Evolutionary conservation across 768 basidiomycete species (phyloP).

Genomic region (Mycena sanguinolenta): DNA sequence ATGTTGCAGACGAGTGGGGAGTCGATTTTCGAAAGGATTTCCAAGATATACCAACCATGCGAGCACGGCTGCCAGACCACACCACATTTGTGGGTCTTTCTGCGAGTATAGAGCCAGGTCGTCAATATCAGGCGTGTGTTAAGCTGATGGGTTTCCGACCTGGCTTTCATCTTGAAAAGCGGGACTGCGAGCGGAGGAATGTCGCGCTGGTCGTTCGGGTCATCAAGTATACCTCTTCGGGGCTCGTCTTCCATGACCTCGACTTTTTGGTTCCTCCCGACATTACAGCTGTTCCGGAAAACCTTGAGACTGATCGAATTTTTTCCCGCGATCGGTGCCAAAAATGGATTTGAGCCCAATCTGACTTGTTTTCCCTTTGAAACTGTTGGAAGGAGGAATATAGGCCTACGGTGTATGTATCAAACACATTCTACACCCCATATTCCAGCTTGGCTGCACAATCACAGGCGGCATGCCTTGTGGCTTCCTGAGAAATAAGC

Average conservation of each 20-base stretch:
- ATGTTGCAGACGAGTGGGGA: conserved; percentile 17
- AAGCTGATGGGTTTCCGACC: conserved; percentile 24
- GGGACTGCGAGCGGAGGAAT: conserved; percentile 14
- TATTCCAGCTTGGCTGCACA: too few species aligned
- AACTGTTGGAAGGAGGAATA: too few species aligned
- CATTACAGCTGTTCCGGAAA: too few species aligned
- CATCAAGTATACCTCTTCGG: conserved; percentile 1
- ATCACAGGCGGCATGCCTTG: too few species aligned
- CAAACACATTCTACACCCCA: too few species aligned
- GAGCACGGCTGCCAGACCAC: conserved; percentile 14
- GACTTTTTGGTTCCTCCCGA: background rate
- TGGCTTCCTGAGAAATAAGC: too few species aligned
- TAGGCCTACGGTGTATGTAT: too few species aligned
- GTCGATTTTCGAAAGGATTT: background rate
- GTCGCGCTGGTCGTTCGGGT: conserved; percentile 7
- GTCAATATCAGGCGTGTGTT: conserved; percentile 1
- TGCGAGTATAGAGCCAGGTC: conserved; percentile 13
- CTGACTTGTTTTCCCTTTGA: too few species aligned
- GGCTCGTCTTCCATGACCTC: background rate
- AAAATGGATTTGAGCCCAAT: too few species aligned
- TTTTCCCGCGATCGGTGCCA: too few species aligned
- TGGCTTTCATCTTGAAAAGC: conserved; percentile 15
- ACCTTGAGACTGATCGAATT: too few species aligned
- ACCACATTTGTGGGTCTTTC: conserved; percentile 5
- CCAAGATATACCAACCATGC: conserved; percentile 12